Percentiles rank a stretch among this genome's conserved stretches.
phyloP scores from a whole-genome alignment of 768 basidiomycete species.

The Gautieria morchelliformis region DNA sequence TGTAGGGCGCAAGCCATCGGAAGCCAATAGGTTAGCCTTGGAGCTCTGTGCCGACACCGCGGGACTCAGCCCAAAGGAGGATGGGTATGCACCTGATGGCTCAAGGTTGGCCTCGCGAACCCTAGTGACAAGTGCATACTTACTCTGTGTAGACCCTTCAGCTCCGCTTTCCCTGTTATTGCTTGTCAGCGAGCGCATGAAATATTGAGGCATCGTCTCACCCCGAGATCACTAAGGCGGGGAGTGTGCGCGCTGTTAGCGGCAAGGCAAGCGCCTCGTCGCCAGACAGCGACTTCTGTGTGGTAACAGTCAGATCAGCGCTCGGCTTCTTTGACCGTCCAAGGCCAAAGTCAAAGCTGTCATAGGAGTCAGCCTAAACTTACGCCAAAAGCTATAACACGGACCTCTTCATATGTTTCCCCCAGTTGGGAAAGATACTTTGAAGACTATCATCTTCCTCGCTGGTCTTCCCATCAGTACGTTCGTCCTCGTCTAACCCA shows the following conservation, averaged over 20 bases:
- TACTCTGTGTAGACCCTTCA: slow-evolving; percentile 64
- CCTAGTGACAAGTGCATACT: slow-evolving; percentile 13
- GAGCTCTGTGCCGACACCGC: slow-evolving; percentile 1
- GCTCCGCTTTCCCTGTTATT: slow-evolving; percentile 63
- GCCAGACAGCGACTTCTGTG: slow-evolving; percentile 18
- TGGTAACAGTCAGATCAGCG: slow-evolving; percentile 18
- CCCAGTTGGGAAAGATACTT: slow-evolving; percentile 6
- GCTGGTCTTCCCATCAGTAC: slow-evolving; percentile 24
- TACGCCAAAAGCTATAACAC: neutral
- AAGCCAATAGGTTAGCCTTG: neutral
- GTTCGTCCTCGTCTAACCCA: slow-evolving; percentile 14
- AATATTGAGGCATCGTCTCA: slow-evolving; percentile 13
- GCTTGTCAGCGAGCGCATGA: neutral
- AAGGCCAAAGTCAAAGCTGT: slow-evolving; percentile 9
- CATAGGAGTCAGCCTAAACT: neutral
- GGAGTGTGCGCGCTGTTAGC: slow-evolving; percentile 21
- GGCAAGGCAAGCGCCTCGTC: slow-evolving; percentile 25
- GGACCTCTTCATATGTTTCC: slow-evolving; percentile 5
- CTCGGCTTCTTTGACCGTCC: slow-evolving; percentile 26
- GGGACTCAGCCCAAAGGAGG: neutral
- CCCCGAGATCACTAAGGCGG: slow-evolving; percentile 33
- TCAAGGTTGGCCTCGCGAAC: neutral
- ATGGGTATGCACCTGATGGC: neutral
- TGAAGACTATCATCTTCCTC: slow-evolving; percentile 21
- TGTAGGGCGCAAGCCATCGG: neutral